Conservation (phyloP, 1,284 basidiomycete genomes). For the Irpex sp. region DNA sequence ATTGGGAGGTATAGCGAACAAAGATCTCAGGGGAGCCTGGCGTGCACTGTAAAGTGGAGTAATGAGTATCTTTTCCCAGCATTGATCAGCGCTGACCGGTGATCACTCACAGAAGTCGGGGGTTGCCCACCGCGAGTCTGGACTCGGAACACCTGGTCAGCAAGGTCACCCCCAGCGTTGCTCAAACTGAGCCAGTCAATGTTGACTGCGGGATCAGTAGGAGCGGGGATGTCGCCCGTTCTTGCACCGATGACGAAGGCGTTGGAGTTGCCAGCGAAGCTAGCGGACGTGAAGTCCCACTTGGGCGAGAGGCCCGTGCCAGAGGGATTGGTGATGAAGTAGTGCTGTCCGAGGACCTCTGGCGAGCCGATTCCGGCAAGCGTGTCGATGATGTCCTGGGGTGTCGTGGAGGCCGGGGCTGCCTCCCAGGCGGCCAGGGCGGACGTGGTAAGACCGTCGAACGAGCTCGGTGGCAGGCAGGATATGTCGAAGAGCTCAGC, state of each 20-base stretch:
- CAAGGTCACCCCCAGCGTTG: slow-evolving; percentile 27
- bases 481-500: slow-evolving; percentile 39
- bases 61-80: background rate
- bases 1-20: slow-evolving; percentile 15
- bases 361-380: slow-evolving; percentile 6
- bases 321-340: slow-evolving; percentile 24
- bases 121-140: slow-evolving; percentile 37
- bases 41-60: slow-evolving; percentile 7
- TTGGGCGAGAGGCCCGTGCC: slow-evolving; percentile 21
- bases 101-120: slow-evolving; percentile 30
- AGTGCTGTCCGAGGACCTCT: slow-evolving; percentile 29
- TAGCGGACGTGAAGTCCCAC: slow-evolving; percentile 30
- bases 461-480: slow-evolving; percentile 21
- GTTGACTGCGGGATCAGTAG: slow-evolving; percentile 25
- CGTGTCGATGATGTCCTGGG: slow-evolving; percentile 12
- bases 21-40: slow-evolving; percentile 12
- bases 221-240: slow-evolving; percentile 23
- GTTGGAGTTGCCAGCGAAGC: slow-evolving; percentile 16
- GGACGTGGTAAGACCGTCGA: slow-evolving; percentile 22
- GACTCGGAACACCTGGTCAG: slow-evolving; percentile 33
- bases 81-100: background rate
- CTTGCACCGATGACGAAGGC: slow-evolving; percentile 26
- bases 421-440: slow-evolving; percentile 21
- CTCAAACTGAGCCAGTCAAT: slow-evolving; percentile 40
- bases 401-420: slow-evolving; percentile 13